phyloP scores from a whole-genome alignment of 1,139 yeast species.

The Wickerhamiella pararugosa region DNA sequence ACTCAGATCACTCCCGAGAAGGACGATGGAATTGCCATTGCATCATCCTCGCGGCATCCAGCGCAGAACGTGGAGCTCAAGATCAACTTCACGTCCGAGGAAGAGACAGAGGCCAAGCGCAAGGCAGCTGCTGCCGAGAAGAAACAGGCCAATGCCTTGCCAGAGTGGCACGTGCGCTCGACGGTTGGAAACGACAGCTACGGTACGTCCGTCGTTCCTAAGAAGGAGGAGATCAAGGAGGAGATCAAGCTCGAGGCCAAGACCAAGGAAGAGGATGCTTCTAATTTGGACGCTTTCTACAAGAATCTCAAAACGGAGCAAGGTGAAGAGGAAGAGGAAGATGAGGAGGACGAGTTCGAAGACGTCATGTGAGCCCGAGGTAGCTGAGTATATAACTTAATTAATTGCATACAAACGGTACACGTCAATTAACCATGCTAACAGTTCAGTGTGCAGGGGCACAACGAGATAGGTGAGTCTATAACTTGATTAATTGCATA shows the following conservation, averaged over 20 bases:
- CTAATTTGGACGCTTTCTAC: slow-evolving; percentile 65
- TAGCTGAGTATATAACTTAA: neutral
- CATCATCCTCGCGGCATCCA: slow-evolving; percentile 15
- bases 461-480: neutral
- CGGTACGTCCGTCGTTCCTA: neutral
- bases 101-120: slow-evolving; percentile 46
- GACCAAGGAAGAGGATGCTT: slow-evolving; percentile 29
- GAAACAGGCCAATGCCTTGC: slow-evolving; percentile 83
- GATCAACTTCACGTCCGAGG: slow-evolving; percentile 84
- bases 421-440: too few relatives aligned
- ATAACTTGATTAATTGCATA: neutral
- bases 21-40: slow-evolving; percentile 12
- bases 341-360: slow-evolving; percentile 38
- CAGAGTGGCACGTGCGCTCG: slow-evolving; percentile 88
- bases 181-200: slow-evolving; percentile 49
- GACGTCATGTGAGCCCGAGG: slow-evolving; percentile 23
- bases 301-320: slow-evolving; percentile 52
- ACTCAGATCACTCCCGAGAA: slow-evolving; percentile 16
- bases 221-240: neutral
- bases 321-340: slow-evolving; percentile 40
- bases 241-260: slow-evolving; percentile 10
- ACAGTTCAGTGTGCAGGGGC: too few relatives aligned
- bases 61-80: slow-evolving; percentile 40
- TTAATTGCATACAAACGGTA: too few relatives aligned
- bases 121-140: slow-evolving; percentile 55